Evolutionary conservation across 2,329 filamentous ascomycete species (phyloP).

Genomic region (Sporothrix dimorphospora): DNA sequence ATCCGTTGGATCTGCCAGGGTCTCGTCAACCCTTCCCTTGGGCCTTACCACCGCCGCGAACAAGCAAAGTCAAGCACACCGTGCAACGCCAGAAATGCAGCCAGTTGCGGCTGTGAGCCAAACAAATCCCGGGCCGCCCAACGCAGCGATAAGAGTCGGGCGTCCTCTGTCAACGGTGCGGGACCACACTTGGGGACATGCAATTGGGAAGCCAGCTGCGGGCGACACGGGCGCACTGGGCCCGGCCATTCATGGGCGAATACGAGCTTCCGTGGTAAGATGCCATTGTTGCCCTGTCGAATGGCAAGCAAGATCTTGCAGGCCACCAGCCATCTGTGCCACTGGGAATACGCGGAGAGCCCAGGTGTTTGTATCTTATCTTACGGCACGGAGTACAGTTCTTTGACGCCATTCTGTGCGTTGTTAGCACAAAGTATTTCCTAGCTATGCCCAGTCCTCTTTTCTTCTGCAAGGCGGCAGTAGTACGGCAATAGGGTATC

Average conservation of each 20-base stretch:
- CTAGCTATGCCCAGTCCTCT: neutral
- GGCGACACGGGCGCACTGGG: neutral
- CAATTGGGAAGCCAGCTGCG: neutral
- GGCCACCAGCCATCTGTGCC: neutral
- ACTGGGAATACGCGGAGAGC: neutral
- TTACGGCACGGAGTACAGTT: neutral
- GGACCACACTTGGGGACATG: neutral
- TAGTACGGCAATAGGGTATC: neutral
- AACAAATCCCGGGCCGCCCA: neutral
- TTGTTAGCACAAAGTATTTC: neutral
- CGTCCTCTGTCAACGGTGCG: neutral
- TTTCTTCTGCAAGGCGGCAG: neutral
- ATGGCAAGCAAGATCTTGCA: slow-evolving; percentile 21
- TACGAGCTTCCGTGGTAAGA: slow-evolving; percentile 4
- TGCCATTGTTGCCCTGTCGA: neutral
- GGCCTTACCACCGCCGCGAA: neutral
- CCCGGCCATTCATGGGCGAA: neutral
- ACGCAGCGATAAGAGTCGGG: neutral
- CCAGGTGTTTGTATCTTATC: neutral
- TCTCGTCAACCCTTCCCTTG: slow-evolving; percentile 2
- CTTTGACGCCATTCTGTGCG: neutral
- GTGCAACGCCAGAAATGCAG: neutral
- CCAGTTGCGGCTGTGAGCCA: neutral
- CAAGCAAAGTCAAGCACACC: neutral
- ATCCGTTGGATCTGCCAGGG: slow-evolving; percentile 24